phyloP scores from a whole-genome alignment of 106 monocot species.

The Platanthera guangdongensis region DNA sequence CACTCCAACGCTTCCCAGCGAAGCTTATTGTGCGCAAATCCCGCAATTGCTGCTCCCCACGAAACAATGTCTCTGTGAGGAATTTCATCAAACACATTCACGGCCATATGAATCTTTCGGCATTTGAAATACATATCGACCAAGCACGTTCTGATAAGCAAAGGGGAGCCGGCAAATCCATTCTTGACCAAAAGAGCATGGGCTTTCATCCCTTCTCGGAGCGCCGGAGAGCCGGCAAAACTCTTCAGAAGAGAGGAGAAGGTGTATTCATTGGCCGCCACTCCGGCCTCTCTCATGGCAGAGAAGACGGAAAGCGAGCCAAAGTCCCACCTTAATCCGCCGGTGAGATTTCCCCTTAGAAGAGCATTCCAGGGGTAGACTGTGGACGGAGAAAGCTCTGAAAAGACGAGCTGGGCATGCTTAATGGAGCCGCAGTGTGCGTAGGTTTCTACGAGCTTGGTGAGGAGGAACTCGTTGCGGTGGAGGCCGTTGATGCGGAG shows the following conservation, averaged over 20 bases:
- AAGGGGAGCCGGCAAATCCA: constrained; percentile 22
- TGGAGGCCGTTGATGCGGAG: constrained; percentile 45
- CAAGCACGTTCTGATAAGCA: constrained; percentile 49
- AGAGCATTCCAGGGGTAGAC: constrained; percentile 75
- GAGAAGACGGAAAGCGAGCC: constrained; percentile 29
- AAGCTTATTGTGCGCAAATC: constrained; percentile 68
- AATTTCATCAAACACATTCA: constrained; percentile 85
- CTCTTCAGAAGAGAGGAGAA: constrained; percentile 76
- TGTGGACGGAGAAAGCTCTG: constrained; percentile 2
- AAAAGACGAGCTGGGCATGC: constrained; percentile 37
- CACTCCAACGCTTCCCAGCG: constrained; percentile 64
- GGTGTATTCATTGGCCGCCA: constrained; percentile 58
- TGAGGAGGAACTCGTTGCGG: constrained; percentile 51
- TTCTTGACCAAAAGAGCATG: constrained; percentile 73
- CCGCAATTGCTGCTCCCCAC: constrained; percentile 76
- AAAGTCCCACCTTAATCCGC: constrained; percentile 33
- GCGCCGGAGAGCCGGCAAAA: constrained; percentile 59
- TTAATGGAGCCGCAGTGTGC: constrained; percentile 39
- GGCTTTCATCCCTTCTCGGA: constrained; percentile 36
- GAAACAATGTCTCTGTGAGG: constrained; percentile 59
- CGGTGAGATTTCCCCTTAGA: constrained; percentile 38
- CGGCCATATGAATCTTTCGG: constrained; percentile 39
- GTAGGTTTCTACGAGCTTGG: constrained; percentile 67
- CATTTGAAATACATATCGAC: constrained; percentile 90
- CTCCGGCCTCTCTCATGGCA: constrained; percentile 55